Base-by-base conservation (phyloP, 1,284 basidiomycete genomes). In the Ganoderma leucocontextum region DNA sequence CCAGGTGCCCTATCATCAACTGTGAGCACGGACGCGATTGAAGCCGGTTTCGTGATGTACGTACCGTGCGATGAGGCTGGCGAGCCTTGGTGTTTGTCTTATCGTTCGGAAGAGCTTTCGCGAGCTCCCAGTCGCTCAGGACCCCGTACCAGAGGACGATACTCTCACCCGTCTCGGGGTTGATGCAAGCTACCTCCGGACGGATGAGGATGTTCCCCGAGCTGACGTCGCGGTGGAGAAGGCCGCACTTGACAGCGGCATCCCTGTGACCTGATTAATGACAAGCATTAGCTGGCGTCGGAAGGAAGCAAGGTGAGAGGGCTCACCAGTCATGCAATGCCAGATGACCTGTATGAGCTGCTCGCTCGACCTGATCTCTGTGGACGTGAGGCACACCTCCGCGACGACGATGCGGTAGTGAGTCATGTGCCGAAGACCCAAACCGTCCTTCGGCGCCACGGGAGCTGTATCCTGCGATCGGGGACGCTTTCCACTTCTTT, bases 101-200 rank as follows among this genome's bases (percentile, higher is more conserved):
- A 3, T 66, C 58, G 35, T 47, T 19, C 17, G 42, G 53, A n/a
- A 65, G 41, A 6, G 19, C 13, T 29, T 63, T 67, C 13, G 65
- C 58, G 8, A 67, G 33, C 65, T 71, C 67, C 70, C 70, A 69
- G 36, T 72, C 70, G 15, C 60, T 52, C 13, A 72, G 61, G 1
- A 71, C 13, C 5, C 70, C 70, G 1, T 9, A 13, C 65, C 67
- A 67, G 1, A 29, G 2, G 4, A 52, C 2, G 13, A 29, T 35
- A 7, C 29, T 29, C 2, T 33, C 13, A 13, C 52, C 59, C 0
- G 15, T 59, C 13, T 36, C 13, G n/a, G 10, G 2, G 12, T 58
- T 9, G 8, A 38, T 17, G 19, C 33, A 19, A 38, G 10, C n/a
- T 22, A 66, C 7, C 10, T 2, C 64, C 4, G 70, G 70, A 10